A percentile compares a stretch with the other conserved stretches of the same genome.
Evolutionary conservation across 2,329 filamentous ascomycete species (phyloP).

Genomic region (Fusarium robinianum): DNA sequence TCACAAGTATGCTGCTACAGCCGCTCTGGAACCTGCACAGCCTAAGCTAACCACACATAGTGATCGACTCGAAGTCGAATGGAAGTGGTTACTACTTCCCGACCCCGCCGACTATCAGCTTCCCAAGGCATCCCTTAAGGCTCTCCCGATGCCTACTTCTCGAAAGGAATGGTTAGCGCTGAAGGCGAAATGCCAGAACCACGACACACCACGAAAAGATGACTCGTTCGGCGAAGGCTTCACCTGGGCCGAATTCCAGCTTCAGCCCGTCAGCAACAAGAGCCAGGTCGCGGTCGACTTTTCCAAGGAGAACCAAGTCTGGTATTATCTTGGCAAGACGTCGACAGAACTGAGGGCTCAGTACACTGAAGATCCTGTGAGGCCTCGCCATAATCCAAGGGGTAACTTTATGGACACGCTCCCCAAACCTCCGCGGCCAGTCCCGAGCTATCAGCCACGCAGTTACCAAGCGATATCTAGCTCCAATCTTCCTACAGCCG

Average conservation of each 20-base stretch:
- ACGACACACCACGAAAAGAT: constrained; percentile 67
- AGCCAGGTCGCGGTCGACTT: constrained; percentile 73
- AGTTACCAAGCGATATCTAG: constrained; percentile 4
- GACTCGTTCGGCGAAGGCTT: constrained; percentile 70
- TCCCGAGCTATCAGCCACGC: too few species aligned
- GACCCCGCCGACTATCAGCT: constrained; percentile 72
- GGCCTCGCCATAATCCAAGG: constrained; percentile 65
- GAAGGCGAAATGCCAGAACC: constrained; percentile 65
- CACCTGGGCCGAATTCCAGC: constrained; percentile 81
- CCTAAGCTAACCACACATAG: constrained; percentile 54
- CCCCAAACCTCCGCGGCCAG: constrained; percentile 54
- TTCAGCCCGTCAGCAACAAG: constrained; percentile 60
- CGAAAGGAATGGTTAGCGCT: constrained; percentile 67
- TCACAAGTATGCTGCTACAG: constrained; percentile 65
- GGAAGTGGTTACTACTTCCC: constrained; percentile 80
- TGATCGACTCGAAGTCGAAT: constrained; percentile 77
- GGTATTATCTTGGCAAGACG: constrained; percentile 83
- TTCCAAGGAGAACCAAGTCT: constrained; percentile 73
- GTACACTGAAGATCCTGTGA: constrained; percentile 77
- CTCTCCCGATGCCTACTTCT: constrained; percentile 70
- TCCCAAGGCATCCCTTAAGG: constrained; percentile 74
- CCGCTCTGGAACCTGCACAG: neutral
- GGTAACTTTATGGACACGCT: constrained; percentile 76
- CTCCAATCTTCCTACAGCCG: constrained; percentile 9
- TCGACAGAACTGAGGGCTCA: constrained; percentile 91